Evolutionary conservation across 1,139 yeast genomes (phyloP).

Genomic region (Sugiyamaella xylanicola): DNA sequence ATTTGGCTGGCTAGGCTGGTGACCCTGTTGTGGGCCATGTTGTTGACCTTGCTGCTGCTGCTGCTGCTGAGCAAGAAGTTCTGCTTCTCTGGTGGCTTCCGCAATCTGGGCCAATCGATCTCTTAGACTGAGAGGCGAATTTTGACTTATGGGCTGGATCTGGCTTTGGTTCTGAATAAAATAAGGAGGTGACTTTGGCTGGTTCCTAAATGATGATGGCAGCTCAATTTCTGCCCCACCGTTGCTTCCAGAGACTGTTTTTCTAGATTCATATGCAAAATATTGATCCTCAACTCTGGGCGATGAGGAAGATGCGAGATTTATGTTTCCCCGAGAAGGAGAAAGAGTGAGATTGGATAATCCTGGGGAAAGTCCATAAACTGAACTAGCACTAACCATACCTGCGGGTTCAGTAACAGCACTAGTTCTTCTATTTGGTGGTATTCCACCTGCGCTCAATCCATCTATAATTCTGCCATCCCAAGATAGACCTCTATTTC

Average conservation of each 20-base stretch:
- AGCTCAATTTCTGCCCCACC: slow-evolving; percentile 6
- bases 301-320: slow-evolving; percentile 4
- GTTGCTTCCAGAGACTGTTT: not conserved
- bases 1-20: not conserved
- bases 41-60: slow-evolving; percentile 3
- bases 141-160: not conserved
- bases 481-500: slow-evolving; percentile 19
- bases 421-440: slow-evolving; percentile 14
- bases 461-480: slow-evolving; percentile 15
- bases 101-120: slow-evolving; percentile 70
- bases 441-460: not conserved
- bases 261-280: slow-evolving; percentile 16
- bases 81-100: slow-evolving; percentile 78
- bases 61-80: slow-evolving; percentile 44
- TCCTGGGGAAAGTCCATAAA: slow-evolving; percentile 14
- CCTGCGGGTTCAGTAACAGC: slow-evolving; percentile 19
- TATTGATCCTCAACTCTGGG: slow-evolving; percentile 18
- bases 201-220: slow-evolving; percentile 16
- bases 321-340: slow-evolving; percentile 6
- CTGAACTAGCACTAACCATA: slow-evolving; percentile 8
- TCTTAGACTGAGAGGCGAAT: slow-evolving; percentile 18
- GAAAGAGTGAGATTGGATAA: slow-evolving; percentile 13
- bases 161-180: slow-evolving; percentile 6
- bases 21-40: slow-evolving; percentile 7
- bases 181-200: slow-evolving; percentile 18